These are phyloP conservation scores for Rhododendron vialii DNA, from an alignment of 148 eudicot species.

Conservation along the genomic window DNA sequence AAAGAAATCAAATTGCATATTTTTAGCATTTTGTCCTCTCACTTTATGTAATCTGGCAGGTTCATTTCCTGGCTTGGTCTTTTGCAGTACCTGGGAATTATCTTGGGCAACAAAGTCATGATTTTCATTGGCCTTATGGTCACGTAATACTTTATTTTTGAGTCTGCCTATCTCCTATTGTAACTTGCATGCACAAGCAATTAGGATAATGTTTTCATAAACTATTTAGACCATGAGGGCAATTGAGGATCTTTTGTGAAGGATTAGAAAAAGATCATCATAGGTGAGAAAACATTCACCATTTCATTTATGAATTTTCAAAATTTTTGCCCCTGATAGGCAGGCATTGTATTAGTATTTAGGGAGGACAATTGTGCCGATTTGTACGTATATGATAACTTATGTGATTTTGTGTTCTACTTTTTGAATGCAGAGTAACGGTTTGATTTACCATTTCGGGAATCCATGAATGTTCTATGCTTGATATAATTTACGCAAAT, in stretches of 20 bases:
- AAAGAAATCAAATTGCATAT: not conserved
- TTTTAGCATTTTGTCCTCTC: not conserved
- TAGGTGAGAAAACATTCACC: not conserved
- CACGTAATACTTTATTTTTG: conserved; percentile 48
- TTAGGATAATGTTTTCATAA: too few species aligned
- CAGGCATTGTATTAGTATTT: too few species aligned
- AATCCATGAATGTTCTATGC: too few species aligned
- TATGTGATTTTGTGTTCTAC: not conserved
- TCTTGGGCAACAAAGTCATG: conserved; percentile 99
- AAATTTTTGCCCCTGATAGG: too few species aligned
- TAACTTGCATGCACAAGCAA: not conserved
- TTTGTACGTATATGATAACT: too few species aligned
- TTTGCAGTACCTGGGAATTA: conserved; percentile 96
- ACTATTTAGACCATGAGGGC: not conserved
- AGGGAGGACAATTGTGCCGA: too few species aligned
- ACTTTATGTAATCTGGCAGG: conserved; percentile 35
- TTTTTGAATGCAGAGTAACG: too few species aligned
- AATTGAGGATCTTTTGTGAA: not conserved
- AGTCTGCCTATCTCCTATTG: not conserved
- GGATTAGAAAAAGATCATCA: not conserved
- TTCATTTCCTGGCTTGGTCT: conserved; percentile 91
- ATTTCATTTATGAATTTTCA: too few species aligned
- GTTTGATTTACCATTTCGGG: too few species aligned
- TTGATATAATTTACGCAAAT: too few species aligned
- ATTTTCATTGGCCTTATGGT: conserved; percentile 99